Evolutionary conservation across 2,329 filamentous ascomycete species (phyloP).

Genomic region (Pestalotiopsis sp.): DNA sequence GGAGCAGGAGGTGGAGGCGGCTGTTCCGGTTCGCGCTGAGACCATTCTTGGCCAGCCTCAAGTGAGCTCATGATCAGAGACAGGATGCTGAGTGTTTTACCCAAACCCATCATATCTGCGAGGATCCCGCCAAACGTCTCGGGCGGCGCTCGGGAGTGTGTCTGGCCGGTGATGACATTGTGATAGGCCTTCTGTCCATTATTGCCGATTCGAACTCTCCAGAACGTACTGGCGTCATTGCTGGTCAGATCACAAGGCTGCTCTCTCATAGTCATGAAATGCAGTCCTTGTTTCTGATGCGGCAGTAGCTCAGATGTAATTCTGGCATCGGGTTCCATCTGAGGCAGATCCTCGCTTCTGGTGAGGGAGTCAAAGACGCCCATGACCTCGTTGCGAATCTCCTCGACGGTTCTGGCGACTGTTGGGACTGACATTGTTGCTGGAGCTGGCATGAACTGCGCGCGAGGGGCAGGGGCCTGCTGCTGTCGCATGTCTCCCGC

Average conservation of each 20-base stretch:
- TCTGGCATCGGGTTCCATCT: constrained; percentile 65
- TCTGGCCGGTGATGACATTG: constrained; percentile 83
- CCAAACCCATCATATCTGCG: constrained; percentile 88
- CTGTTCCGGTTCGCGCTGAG: constrained; percentile 53
- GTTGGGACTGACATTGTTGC: constrained; percentile 27
- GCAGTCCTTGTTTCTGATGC: constrained; percentile 89
- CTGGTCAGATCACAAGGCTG: constrained; percentile 61
- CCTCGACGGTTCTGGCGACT: constrained; percentile 72
- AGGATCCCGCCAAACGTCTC: constrained; percentile 75
- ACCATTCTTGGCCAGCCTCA: constrained; percentile 66
- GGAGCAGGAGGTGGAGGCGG: constrained; percentile 42
- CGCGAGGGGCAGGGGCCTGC: constrained; percentile 21
- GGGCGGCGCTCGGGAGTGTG: constrained; percentile 60
- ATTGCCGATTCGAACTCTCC: constrained; percentile 62
- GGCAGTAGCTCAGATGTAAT: constrained; percentile 73
- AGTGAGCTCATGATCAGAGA: constrained; percentile 73
- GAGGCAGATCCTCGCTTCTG: constrained; percentile 74
- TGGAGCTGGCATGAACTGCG: constrained; percentile 17
- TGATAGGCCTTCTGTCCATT: constrained; percentile 66
- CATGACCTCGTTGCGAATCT: constrained; percentile 83
- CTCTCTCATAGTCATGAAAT: constrained; percentile 84
- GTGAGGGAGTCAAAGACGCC: constrained; percentile 86
- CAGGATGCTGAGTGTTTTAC: constrained; percentile 84
- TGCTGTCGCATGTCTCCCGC: constrained; percentile 40
- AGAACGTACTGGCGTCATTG: constrained; percentile 67